phyloP scores from a whole-genome alignment of 768 basidiomycete species.

The Termitomyces sp. region DNA sequence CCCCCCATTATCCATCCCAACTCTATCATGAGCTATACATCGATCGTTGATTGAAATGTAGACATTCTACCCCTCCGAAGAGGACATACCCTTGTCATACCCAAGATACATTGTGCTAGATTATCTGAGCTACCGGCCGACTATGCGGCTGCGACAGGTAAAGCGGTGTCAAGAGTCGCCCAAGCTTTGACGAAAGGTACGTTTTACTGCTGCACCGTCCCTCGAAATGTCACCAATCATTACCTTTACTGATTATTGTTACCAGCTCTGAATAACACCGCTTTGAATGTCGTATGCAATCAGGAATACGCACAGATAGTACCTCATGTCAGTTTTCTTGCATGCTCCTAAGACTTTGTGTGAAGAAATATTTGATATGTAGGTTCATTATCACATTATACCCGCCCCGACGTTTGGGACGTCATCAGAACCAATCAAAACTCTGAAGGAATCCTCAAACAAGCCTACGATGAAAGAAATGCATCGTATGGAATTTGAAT shows the following conservation, averaged over 20 bases:
- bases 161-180: slow-evolving; percentile 55
- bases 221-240: slow-evolving; percentile 2
- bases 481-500: slow-evolving; percentile 55
- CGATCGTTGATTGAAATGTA: slow-evolving; percentile 15
- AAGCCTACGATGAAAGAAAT: slow-evolving; percentile 44
- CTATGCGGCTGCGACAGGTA: slow-evolving; percentile 52
- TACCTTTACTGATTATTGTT: not conserved
- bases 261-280: slow-evolving; percentile 57
- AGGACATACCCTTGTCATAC: slow-evolving; percentile 68
- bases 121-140: slow-evolving; percentile 62
- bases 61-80: slow-evolving; percentile 64
- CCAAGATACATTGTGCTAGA: slow-evolving; percentile 55
- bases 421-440: slow-evolving; percentile 6
- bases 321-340: slow-evolving; percentile 49
- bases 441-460: not conserved
- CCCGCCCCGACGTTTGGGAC: slow-evolving; percentile 52
- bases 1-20: not conserved
- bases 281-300: slow-evolving; percentile 71
- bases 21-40: not conserved
- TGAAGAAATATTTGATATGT: not conserved
- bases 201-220: not conserved
- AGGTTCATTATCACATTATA: slow-evolving; percentile 78
- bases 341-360: not conserved
- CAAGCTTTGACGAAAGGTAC: slow-evolving; percentile 57
- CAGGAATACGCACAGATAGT: slow-evolving; percentile 81